Base-by-base conservation (phyloP, 306 rosid genomes). In the Arachis hypogaea region DNA sequence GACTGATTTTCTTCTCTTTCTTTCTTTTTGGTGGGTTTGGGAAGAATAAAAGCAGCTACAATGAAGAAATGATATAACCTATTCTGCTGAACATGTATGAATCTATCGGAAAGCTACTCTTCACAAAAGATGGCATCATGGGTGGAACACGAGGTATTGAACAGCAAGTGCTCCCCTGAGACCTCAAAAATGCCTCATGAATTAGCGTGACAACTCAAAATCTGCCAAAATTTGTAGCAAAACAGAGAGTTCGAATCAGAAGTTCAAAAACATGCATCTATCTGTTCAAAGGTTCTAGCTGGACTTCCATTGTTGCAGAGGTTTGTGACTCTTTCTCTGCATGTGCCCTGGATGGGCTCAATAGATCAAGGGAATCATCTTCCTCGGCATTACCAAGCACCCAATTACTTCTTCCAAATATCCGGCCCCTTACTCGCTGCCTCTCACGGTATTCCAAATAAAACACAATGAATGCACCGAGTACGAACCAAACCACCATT, bases 281-380 rank as follows among this genome's bases (percentile, higher is more conserved):
- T 83, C 91, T 80, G 84, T 75, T 86, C 62, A 86, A 76, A 80
- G 98, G 92, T 87, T 91, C 96, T 84, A 93, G 80, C 64, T 93
- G 98, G 81, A 93, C 86, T 86, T 93, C 98, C 97, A 87, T 84
- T 77, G 83, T 86, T 57, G 62, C 83, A 43, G 88, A 89, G 7
- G 81, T 60, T 22, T 77, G 87, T 9, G 84, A 73, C 44, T 79
- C 92, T 72, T 71, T 85, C 70, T 80, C 87, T 59, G 87, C 65
- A 71, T 60, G 73, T 46, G 60, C 56, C 63, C 83, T 81, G 14
- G 64, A 70, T 6, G 90, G 82, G 50, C 86, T 83, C 84, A 93
- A 81, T 74, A 93, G 93, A 87, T 93, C 97, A 49, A 76, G 38
- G 22, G 98, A 80, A 80, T 93, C 98, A 11, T 93, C 98, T 28